A percentile compares a stretch with the other conserved stretches of the same genome.
These are phyloP conservation scores for Curvularia hawaiiensis DNA, from an alignment of 2,329 filamentous ascomycete species.

Conservation along the genomic window DNA sequence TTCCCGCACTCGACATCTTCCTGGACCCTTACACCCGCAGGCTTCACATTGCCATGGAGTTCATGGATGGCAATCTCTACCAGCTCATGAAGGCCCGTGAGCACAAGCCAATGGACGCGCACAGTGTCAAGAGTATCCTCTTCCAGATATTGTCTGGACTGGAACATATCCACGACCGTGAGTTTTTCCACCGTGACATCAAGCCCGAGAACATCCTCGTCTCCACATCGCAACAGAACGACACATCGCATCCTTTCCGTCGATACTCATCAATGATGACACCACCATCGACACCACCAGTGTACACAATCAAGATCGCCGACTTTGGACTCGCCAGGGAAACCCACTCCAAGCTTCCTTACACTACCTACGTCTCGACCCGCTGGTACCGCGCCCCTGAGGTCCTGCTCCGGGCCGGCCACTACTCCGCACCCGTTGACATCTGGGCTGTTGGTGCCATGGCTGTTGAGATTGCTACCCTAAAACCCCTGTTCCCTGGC, in stretches of 20 bases:
- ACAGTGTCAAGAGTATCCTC: conserved; percentile 95
- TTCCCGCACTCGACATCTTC: conserved; percentile 98
- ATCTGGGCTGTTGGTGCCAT: conserved; percentile 99
- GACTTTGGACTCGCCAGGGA: conserved; percentile 98
- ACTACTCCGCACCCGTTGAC: conserved; percentile 96
- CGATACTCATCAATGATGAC: conserved; percentile 93
- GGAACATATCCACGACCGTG: conserved; percentile 95
- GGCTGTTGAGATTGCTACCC: conserved; percentile 95
- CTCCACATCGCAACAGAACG: conserved; percentile 83
- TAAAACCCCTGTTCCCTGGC: conserved; percentile 96
- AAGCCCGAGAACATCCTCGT: conserved; percentile 99
- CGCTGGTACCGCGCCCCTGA: conserved; percentile 95
- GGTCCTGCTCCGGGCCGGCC: conserved; percentile 88
- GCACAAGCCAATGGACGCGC: conserved; percentile 88
- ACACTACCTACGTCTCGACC: conserved; percentile 98
- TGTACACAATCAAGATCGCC: conserved; percentile 97
- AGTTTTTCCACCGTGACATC: conserved; percentile 98
- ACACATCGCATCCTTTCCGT: conserved; percentile 83
- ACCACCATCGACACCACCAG: conserved; percentile 89
- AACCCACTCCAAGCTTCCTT: conserved; percentile 93
- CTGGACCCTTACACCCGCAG: conserved; percentile 95
- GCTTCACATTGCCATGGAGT: conserved; percentile 98
- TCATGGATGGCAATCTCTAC: conserved; percentile 99
- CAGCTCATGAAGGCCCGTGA: conserved; percentile 98
- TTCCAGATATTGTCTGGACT: conserved; percentile 96